These are phyloP conservation scores for Nepenthes gracilis DNA, from an alignment of 148 eudicot species.

Conservation along the genomic window DNA sequence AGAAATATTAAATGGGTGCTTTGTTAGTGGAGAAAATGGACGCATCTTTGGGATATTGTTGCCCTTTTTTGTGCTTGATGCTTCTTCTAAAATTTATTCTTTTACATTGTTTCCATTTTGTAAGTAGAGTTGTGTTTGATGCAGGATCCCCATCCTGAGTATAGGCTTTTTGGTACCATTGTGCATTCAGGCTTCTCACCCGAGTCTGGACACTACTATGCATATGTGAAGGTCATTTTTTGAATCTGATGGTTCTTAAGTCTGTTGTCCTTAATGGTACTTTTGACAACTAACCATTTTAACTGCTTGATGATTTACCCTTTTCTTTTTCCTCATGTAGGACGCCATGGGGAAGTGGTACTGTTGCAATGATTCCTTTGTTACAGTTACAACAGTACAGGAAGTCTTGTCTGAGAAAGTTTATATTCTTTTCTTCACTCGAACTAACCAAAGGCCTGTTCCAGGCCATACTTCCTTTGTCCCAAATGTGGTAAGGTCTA, in stretches of 20 bases:
- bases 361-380: constrained; percentile 92
- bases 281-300: neutral
- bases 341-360: constrained; percentile 86
- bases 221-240: constrained; percentile 74
- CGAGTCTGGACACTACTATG: constrained; percentile 97
- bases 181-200: constrained; percentile 96
- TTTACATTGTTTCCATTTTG: neutral
- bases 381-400: constrained; percentile 53
- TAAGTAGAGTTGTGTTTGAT: constrained; percentile 10
- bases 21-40: no score
- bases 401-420: constrained; percentile 92
- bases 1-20: no score
- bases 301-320: constrained; percentile 9
- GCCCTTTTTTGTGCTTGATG: no score
- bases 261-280: neutral
- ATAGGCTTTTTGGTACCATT: constrained; percentile 84
- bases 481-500: constrained; percentile 42
- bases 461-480: constrained; percentile 22
- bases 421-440: constrained; percentile 86
- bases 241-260: neutral
- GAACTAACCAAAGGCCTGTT: constrained; percentile 57
- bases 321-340: constrained; percentile 23
- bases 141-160: constrained; percentile 88
- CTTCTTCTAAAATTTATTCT: neutral
- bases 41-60: no score